Percentiles rank a stretch among this genome's conserved stretches.
These are phyloP conservation scores for Cryptococcus sp. DNA, from an alignment of 1,284 basidiomycete species.

Conservation along the genomic window DNA sequence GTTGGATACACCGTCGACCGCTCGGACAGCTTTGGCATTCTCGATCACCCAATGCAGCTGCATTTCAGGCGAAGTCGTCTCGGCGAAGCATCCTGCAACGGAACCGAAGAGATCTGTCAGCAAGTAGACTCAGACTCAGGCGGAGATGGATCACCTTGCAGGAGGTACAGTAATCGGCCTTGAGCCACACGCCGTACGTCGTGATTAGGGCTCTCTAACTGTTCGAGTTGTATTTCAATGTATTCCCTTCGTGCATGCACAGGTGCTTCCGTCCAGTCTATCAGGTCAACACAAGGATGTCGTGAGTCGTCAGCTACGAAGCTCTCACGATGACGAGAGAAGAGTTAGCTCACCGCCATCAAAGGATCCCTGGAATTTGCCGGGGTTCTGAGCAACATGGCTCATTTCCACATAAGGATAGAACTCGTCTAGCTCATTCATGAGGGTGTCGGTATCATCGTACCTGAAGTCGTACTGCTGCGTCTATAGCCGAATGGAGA, in stretches of 20 bases:
- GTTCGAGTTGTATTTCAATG: conserved; percentile 76
- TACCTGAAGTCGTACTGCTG: conserved; percentile 86
- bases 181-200: conserved; percentile 82
- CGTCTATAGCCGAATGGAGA: conserved; percentile 55
- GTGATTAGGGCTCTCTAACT: conserved; percentile 79
- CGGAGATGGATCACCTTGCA: conserved; percentile 69
- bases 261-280: conserved; percentile 77
- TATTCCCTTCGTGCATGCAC: conserved; percentile 64
- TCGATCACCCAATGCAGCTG: conserved; percentile 95
- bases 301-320: not conserved
- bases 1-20: conserved; percentile 78
- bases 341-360: conserved; percentile 61
- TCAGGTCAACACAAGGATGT: not conserved
- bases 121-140: not conserved
- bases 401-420: conserved; percentile 97
- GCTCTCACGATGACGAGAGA: not conserved
- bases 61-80: conserved; percentile 86
- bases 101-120: not conserved
- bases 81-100: conserved; percentile 80
- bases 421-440: conserved; percentile 97
- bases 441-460: conserved; percentile 90
- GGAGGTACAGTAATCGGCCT: conserved; percentile 80
- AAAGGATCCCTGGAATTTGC: conserved; percentile 83
- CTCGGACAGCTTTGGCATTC: conserved; percentile 83
- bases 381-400: conserved; percentile 82